Base-by-base conservation (phyloP, 1,139 yeast genomes). In the Yamadazyma epiphylla region DNA sequence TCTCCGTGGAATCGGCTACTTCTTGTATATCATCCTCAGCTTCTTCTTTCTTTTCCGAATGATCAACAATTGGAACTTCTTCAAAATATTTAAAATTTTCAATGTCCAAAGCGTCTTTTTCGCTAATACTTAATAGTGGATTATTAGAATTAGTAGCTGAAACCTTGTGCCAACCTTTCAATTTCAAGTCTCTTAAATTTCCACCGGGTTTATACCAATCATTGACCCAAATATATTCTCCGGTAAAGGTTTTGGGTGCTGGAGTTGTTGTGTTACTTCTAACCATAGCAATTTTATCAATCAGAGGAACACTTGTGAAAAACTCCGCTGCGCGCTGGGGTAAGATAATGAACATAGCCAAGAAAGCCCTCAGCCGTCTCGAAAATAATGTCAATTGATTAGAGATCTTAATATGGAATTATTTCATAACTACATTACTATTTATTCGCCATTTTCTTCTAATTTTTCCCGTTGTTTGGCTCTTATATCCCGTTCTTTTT, bases 131-230 rank as follows among this genome's bases (percentile, higher is more conserved):
- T 19, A 42, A 39, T 19, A 15, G 17, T 8, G 31, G 33, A 12
- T 48, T 44, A 23, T 48, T 52, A 30, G 41, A 45, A 16, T 38
- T 35, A 35, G 45, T 49, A 3, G 13, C 19, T 10, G 30, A 25
- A 8, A 55, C 52, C 41, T 57, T 61, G 42, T 51, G 53, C 74
- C 74, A 68, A 6, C 72, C 71, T 44, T 60, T 65, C 32, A 68
- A 46, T 24, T 51, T 52, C 13, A 51, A 30, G n/a, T 39, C 44
- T 9, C 47, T 42, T 4, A 46, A 33, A 11, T 42, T 33, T 15
- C 38, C 37, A 32, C 56, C 46, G 19, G 70, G 69, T 16, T 48
- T 43, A 45, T 60, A 62, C 71, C 71, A 64, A 33, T 60, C 70
- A 27, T 61, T 59, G 25, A 60, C 50, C 74, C 74, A 68, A 4